Percentiles rank a stretch among this genome's conserved stretches.
Conservation (phyloP, 2,329 filamentous ascomycete genomes). For the Arthroderma uncinatum region DNA sequence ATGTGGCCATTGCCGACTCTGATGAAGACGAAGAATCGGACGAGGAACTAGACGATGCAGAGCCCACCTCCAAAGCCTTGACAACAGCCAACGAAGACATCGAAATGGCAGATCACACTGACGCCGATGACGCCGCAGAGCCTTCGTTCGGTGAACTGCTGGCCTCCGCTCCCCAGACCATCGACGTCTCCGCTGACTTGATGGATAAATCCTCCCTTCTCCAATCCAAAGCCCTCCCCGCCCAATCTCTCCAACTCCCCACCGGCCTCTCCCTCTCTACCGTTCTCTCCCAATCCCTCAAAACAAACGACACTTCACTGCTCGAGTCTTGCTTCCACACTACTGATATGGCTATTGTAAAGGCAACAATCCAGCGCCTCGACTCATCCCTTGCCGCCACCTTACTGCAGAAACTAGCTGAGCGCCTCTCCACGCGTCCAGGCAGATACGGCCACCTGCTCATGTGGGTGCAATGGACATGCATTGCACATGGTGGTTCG, state of each 20-base stretch:
- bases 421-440: constrained; percentile 74
- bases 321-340: constrained; percentile 87
- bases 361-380: constrained; percentile 79
- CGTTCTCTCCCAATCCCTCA: constrained; percentile 84
- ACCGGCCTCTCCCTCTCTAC: constrained; percentile 75
- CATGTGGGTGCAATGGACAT: constrained; percentile 91
- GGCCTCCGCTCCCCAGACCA: constrained; percentile 54
- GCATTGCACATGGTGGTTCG: constrained; percentile 83
- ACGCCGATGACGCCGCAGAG: constrained; percentile 37
- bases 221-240: constrained; percentile 32
- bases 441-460: constrained; percentile 83
- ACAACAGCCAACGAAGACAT: constrained; percentile 19
- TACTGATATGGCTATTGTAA: constrained; percentile 63
- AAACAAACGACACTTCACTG: constrained; percentile 78
- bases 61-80: constrained; percentile 1
- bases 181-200: constrained; percentile 56
- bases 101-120: constrained; percentile 30
- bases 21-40: constrained; percentile 21
- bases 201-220: constrained; percentile 33
- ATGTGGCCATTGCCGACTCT: constrained; percentile 20
- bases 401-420: constrained; percentile 72
- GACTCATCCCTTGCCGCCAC: constrained; percentile 71
- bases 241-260: constrained; percentile 46
- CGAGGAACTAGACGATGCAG: constrained; percentile 12
- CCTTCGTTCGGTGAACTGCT: constrained; percentile 84